These are phyloP conservation scores for Cyberlindnera euphorbiiphila DNA, from an alignment of 805 yeast genomes.

Conservation along the genomic window DNA sequence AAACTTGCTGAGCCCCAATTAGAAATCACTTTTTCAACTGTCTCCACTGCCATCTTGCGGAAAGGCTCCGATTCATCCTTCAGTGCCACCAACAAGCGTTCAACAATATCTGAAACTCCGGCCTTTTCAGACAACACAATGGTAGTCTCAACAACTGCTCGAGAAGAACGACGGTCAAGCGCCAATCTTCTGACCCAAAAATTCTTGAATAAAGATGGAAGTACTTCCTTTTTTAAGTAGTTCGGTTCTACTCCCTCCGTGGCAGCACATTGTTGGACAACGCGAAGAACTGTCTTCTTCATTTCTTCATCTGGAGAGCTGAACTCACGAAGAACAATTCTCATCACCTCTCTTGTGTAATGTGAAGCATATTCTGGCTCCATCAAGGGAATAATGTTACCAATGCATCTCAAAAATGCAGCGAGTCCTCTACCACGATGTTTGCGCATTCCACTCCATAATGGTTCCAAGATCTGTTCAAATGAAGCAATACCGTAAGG, in stretches of 20 bases:
- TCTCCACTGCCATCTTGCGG: constrained; percentile 72
- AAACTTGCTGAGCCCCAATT: constrained; percentile 55
- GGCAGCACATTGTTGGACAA: constrained; percentile 62
- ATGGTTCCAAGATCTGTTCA: constrained; percentile 60
- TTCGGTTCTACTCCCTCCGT: constrained; percentile 52
- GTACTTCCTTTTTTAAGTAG: constrained; percentile 47
- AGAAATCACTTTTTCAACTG: constrained; percentile 53
- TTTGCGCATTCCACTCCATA: constrained; percentile 74
- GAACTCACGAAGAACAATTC: constrained; percentile 66
- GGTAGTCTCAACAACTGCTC: constrained; percentile 70
- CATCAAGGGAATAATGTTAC: constrained; percentile 82
- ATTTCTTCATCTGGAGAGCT: constrained; percentile 83
- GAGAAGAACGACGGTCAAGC: constrained; percentile 52
- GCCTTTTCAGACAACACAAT: constrained; percentile 60
- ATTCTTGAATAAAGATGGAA: constrained; percentile 57
- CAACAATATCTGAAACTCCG: constrained; percentile 60
- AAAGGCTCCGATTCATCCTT: constrained; percentile 83
- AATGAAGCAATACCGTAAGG: constrained; percentile 93
- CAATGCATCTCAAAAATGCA: constrained; percentile 72
- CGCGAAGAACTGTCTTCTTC: constrained; percentile 66
- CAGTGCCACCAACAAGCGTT: constrained; percentile 50
- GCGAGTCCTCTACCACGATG: constrained; percentile 79
- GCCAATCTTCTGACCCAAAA: constrained; percentile 88
- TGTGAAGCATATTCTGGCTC: constrained; percentile 74
- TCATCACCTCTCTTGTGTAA: constrained; percentile 72